phyloP scores from a whole-genome alignment of 2,329 filamentous ascomycete genomes.

The Colletotrichum gloeosporioides region DNA sequence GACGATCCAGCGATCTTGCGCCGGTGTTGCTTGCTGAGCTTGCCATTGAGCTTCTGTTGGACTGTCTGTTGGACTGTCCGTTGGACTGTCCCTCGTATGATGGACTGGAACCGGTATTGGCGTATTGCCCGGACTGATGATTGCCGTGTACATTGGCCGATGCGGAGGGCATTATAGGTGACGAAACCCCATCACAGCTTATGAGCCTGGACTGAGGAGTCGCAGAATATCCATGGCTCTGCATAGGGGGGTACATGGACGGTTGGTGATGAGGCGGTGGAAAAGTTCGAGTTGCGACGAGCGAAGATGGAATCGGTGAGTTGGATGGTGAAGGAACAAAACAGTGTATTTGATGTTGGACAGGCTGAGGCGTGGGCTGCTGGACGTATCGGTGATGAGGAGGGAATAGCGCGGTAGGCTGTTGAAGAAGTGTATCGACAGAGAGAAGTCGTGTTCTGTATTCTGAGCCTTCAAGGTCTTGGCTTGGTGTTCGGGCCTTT shows the following conservation, averaged over 20 bases:
- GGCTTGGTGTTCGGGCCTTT: not conserved
- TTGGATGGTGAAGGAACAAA: not conserved
- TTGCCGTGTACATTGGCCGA: not conserved
- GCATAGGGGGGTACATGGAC: not conserved
- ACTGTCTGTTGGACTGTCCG: not conserved
- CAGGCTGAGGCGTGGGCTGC: not conserved
- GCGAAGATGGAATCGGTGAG: not conserved
- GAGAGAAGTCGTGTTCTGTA: not conserved
- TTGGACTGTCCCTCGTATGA: not conserved
- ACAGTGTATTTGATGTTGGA: not conserved
- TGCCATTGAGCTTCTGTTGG: not conserved
- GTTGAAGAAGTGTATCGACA: not conserved
- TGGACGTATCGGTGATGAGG: not conserved
- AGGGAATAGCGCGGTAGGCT: not conserved
- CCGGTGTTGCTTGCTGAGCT: not conserved
- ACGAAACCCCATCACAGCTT: not conserved
- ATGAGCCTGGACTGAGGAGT: not conserved
- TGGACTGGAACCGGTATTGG: not conserved
- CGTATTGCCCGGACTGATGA: not conserved
- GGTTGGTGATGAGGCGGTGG: not conserved
- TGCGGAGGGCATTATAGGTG: fast-evolving
- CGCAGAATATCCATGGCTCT: not conserved
- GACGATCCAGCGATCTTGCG: not conserved
- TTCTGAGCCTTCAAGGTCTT: not conserved
- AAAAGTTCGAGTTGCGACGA: not conserved